Conservation (phyloP, 2,329 filamentous ascomycete species). For the Aspergillus novoparasiticus region DNA sequence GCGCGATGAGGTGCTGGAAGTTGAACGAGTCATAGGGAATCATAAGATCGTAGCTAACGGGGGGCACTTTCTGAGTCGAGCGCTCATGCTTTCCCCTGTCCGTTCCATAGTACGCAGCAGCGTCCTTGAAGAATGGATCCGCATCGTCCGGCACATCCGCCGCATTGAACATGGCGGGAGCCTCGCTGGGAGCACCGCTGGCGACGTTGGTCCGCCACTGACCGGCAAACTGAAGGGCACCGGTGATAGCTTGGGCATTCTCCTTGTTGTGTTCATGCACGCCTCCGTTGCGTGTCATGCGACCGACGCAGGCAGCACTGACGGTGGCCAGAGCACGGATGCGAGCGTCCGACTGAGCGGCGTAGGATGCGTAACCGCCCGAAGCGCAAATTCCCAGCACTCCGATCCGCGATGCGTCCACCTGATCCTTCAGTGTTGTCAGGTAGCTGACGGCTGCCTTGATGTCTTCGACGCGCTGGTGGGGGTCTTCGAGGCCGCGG, state of each 20-base stretch:
- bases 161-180: constrained; percentile 11
- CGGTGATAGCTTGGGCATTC: constrained; percentile 4
- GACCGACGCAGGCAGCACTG: constrained; percentile 35
- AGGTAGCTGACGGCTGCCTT: constrained; percentile 40
- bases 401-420: constrained; percentile 39
- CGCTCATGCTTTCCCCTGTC: constrained; percentile 22
- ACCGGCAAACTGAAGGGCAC: constrained; percentile 9
- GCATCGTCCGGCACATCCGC: constrained; percentile 9
- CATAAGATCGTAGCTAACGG: constrained; percentile 26
- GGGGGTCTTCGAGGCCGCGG: constrained; percentile 42
- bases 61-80: constrained; percentile 20
- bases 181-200: neutral
- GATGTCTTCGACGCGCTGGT: constrained; percentile 41
- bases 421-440: constrained; percentile 12
- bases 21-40: constrained; percentile 28
- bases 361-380: constrained; percentile 38
- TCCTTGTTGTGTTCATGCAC: constrained; percentile 6
- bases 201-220: constrained; percentile 16
- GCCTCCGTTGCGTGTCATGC: constrained; percentile 14
- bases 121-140: constrained; percentile 19
- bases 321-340: constrained; percentile 43
- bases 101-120: constrained; percentile 26
- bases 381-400: constrained; percentile 44
- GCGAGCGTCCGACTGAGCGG: constrained; percentile 41
- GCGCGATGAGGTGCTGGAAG: constrained; percentile 26